A percentile compares a stretch with the other conserved stretches of the same genome.
Conservation (phyloP, 192 early-diverging fungal species). For the Diversispora eburnea region DNA sequence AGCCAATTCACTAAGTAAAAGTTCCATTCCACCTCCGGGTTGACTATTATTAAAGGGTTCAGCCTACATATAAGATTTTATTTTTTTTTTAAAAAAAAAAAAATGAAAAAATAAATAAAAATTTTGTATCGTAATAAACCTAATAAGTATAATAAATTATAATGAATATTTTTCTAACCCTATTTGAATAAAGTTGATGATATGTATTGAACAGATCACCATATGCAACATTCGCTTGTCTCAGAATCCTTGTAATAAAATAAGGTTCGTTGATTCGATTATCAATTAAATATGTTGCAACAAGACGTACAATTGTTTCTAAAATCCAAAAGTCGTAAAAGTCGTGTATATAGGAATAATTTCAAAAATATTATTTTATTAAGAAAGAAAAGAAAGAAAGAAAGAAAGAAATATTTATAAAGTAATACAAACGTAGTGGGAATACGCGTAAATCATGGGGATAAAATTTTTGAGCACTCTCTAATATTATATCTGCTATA, state of each 20-base stretch:
- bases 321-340: not conserved
- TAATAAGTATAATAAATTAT: too few species aligned
- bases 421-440: not conserved
- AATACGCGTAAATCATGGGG: not conserved
- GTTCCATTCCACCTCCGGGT: not conserved
- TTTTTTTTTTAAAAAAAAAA: too few species aligned
- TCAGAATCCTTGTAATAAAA: conserved; percentile 5
- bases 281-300: not conserved
- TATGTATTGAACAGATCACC: not conserved
- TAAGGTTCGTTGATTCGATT: not conserved
- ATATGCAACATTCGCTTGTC: conserved; percentile 1
- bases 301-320: not conserved
- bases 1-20: not conserved
- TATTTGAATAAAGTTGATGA: not conserved
- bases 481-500: not conserved
- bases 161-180: not conserved
- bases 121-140: too few species aligned
- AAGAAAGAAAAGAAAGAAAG: not conserved
- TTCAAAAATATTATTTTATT: not conserved
- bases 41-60: not conserved
- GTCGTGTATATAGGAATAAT: not conserved
- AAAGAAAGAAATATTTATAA: not conserved
- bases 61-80: not conserved
- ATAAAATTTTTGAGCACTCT: conserved; percentile 4
- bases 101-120: too few species aligned